A percentile compares a stretch with the other conserved stretches of the same genome.
Evolutionary conservation across 1,284 basidiomycete genomes (phyloP).

Genomic region (Microbotryum intermedium): DNA sequence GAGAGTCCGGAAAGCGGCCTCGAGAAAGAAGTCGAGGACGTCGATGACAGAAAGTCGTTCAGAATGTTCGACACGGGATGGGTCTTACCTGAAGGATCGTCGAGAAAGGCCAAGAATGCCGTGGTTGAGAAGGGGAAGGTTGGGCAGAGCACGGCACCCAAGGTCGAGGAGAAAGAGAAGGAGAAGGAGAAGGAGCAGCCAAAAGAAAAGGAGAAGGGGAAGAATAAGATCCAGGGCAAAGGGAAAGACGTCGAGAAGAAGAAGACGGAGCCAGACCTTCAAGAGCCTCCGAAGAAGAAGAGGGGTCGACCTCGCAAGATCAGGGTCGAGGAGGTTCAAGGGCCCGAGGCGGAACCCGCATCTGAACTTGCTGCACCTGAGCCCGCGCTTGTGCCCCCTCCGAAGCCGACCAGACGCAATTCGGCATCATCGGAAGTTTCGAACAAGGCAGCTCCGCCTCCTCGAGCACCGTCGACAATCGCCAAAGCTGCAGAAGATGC

Average conservation of each 20-base stretch:
- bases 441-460: too few relatives aligned
- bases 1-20: too few relatives aligned
- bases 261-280: not conserved
- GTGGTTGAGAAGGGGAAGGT: not conserved
- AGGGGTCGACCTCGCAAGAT: slow-evolving; percentile 7
- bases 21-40: not conserved
- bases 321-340: not conserved
- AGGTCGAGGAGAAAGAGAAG: slow-evolving; percentile 3
- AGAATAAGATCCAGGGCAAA: slow-evolving; percentile 7
- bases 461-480: too few relatives aligned
- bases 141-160: not conserved
- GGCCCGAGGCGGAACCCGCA: slow-evolving; percentile 5
- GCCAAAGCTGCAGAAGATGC: too few relatives aligned
- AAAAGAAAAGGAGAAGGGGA: slow-evolving; percentile 19
- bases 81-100: not conserved
- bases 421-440: too few relatives aligned
- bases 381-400: too few relatives aligned
- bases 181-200: slow-evolving; percentile 27
- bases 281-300: slow-evolving; percentile 3
- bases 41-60: not conserved
- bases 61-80: slow-evolving; percentile 1
- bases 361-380: not conserved
- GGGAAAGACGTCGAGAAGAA: slow-evolving; percentile 1
- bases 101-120: not conserved
- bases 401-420: too few relatives aligned